Evolutionary conservation across 1,284 basidiomycete species (phyloP).

Genomic region (Ustilago xerochloae): DNA sequence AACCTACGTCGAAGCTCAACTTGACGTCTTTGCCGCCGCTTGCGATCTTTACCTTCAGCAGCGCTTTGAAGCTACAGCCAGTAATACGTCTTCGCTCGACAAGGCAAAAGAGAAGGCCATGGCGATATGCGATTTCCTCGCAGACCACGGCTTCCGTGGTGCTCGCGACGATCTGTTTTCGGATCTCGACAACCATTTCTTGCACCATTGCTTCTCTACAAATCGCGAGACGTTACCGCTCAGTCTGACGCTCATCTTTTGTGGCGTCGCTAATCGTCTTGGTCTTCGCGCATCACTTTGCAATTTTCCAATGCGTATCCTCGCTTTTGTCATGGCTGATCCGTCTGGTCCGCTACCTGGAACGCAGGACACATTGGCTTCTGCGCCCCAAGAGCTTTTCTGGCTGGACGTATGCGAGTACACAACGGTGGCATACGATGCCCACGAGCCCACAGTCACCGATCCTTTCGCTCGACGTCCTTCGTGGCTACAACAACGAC

Average conservation of each 20-base stretch:
- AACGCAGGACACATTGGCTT: background rate
- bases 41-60: conserved; percentile 50
- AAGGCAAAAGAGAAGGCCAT: conserved; percentile 21
- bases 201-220: conserved; percentile 48
- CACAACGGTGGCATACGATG: conserved; percentile 15
- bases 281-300: conserved; percentile 41
- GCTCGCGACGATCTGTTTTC: conserved; percentile 25
- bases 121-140: conserved; percentile 47
- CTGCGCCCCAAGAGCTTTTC: conserved; percentile 23
- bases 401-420: conserved; percentile 48
- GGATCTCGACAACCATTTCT: conserved; percentile 53
- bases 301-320: conserved; percentile 47
- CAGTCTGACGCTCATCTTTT: conserved; percentile 46
- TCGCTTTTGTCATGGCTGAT: conserved; percentile 33
- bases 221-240: conserved; percentile 49
- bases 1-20: conserved; percentile 24
- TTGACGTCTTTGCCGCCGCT: conserved; percentile 43
- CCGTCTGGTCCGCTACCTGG: conserved; percentile 5
- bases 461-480: conserved; percentile 18
- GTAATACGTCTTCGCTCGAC: background rate
- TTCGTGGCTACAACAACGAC: conserved; percentile 25
- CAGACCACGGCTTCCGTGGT: conserved; percentile 36
- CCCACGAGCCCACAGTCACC: conserved; percentile 15
- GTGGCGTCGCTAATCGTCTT: conserved; percentile 46
- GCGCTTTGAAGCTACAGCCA: background rate